A percentile compares a stretch with the other conserved stretches of the same genome.
Evolutionary conservation across 2,329 filamentous ascomycete species (phyloP).

Genomic region (Teratosphaeria gauchensis): DNA sequence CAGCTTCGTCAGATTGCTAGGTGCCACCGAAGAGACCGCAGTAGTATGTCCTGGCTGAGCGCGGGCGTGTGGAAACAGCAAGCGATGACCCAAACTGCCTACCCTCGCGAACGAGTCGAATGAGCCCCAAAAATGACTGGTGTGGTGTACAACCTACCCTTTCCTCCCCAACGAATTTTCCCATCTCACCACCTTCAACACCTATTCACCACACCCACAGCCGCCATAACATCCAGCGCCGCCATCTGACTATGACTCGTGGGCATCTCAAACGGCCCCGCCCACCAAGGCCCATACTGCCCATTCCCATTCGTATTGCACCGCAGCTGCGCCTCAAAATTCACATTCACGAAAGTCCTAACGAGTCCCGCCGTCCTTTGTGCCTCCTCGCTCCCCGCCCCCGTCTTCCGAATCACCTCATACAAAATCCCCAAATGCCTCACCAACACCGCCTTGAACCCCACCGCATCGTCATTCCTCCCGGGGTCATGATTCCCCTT

Average conservation of each 20-base stretch:
- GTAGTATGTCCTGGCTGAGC: no score
- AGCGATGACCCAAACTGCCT: no score
- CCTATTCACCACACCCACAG: conserved; percentile 13
- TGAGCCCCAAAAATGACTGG: no score
- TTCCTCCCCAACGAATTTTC: no score
- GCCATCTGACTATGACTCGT: conserved; percentile 22
- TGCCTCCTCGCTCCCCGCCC: conserved; percentile 2
- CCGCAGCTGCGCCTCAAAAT: conserved; percentile 13
- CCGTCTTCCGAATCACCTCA: conserved; percentile 5
- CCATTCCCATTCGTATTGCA: conserved; percentile 19
- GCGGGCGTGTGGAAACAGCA: no score
- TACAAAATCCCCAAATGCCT: conserved; percentile 18
- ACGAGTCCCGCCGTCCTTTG: conserved; percentile 8
- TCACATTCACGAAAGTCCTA: conserved; percentile 15
- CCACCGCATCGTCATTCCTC: conserved; percentile 18
- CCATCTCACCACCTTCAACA: not conserved
- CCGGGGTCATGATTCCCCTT: conserved; percentile 14
- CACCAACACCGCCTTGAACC: conserved; percentile 21
- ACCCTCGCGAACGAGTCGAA: no score
- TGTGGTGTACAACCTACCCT: no score
- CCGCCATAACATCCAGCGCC: conserved; percentile 22
- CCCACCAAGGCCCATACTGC: conserved; percentile 25
- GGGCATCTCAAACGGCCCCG: conserved; percentile 17
- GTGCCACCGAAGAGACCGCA: no score
- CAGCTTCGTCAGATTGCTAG: no score